Base-by-base conservation (phyloP, 2,329 filamentous ascomycete species). In the Emericellopsis atlantica region DNA sequence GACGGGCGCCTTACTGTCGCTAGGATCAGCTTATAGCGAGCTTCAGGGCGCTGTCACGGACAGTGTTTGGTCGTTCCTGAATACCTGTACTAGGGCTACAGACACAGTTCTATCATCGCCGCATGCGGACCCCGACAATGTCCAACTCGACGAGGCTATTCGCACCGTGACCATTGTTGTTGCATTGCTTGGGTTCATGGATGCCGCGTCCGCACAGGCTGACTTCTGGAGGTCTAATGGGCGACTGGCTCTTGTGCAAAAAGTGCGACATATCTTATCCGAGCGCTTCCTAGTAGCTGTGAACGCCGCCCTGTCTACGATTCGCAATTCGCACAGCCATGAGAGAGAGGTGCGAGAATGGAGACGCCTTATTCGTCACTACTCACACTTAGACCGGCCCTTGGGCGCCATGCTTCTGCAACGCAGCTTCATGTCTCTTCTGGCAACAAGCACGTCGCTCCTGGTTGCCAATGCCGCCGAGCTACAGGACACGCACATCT, bases 361-460 rank as follows among this genome's bases (percentile, higher is more conserved):
- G 92, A 93, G 84, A 62, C 79, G 81, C 47, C 87, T 86, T 59
- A 66, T 86, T 43, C 84, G 82, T 36, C 84, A 89, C 45, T 98
- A 96, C 62, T 79, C 85, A 23, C 74, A 79, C 14, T 72, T 77
- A 44, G 84, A 84, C 9, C 76, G 86, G 16, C 90, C 93, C 1
- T 65, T 98, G 35, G 88, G 92, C 9, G 87, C 89, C 11, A 92
- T 95, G 81, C 72, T 96, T 6, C 63, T 98, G 18, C 88, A 95
- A 57, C 79, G 86, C 53, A 88, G 82, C 47, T 93, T 94, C 56
- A 87, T 93, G 71, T 81, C 79, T 59, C 74, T 96, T 26, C 70
- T 95, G 11, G 81, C 88, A 29, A 78, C 87, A 2, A 81, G 77
- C 41, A 86, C 85, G 2, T 84, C 85, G 12, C 70, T 90, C 23